Evolutionary conservation across 2,329 filamentous ascomycete species (phyloP).

Genomic region (Golovinomyces cichoracearum): DNA sequence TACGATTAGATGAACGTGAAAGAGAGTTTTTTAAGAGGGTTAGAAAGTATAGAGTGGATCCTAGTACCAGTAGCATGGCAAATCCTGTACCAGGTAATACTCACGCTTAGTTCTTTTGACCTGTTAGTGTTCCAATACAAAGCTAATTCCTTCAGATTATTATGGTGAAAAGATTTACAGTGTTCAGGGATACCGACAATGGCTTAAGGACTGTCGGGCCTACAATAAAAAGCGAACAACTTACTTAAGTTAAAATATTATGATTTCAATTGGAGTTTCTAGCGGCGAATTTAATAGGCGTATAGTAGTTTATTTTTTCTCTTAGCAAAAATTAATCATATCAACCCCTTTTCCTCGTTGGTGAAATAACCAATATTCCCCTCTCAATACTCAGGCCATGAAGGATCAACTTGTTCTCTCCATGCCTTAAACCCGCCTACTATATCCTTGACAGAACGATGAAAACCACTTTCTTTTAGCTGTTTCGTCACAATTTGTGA

Average conservation of each 20-base stretch:
- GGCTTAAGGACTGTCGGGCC: constrained; percentile 90
- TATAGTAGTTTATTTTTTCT: no score
- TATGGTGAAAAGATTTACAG: constrained; percentile 97
- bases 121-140: constrained; percentile 21
- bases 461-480: constrained; percentile 31
- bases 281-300: no score
- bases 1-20: constrained; percentile 67
- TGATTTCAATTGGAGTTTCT: no score
- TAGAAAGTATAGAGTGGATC: constrained; percentile 78
- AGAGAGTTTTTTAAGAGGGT: constrained; percentile 78
- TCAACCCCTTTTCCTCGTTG: neutral
- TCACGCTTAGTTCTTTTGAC: neutral
- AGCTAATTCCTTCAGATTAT: constrained; percentile 46
- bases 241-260: constrained; percentile 7
- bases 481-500: constrained; percentile 44
- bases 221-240: constrained; percentile 58
- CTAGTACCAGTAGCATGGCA: constrained; percentile 60
- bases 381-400: constrained; percentile 28
- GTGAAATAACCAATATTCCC: no score
- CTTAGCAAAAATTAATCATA: no score
- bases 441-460: constrained; percentile 41
- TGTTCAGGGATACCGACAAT: constrained; percentile 70
- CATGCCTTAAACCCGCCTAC: constrained; percentile 46
- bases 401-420: constrained; percentile 38
- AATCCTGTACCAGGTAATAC: constrained; percentile 38